phyloP scores from a whole-genome alignment of 2,329 filamentous ascomycete species.

The Ambrosiella beaveri region DNA sequence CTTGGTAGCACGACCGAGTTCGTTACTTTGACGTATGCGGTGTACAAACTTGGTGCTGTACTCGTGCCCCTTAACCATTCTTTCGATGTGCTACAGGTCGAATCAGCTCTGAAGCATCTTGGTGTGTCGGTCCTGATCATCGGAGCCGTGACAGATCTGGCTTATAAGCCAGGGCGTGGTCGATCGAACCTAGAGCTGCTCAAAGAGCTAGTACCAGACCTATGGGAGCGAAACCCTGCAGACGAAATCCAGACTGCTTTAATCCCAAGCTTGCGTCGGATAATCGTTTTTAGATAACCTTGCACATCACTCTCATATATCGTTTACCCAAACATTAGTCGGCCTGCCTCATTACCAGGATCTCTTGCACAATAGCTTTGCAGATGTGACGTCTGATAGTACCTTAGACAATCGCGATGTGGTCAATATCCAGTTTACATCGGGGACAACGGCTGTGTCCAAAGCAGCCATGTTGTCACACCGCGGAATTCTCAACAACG shows the following conservation, averaged over 20 bases:
- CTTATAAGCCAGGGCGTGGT: conserved; percentile 41
- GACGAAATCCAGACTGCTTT: background rate
- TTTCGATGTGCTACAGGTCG: conserved; percentile 67
- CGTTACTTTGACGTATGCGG: conserved; percentile 68
- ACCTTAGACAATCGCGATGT: conserved; percentile 46
- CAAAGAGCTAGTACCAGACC: conserved; percentile 26
- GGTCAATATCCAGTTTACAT: conserved; percentile 94
- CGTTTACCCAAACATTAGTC: conserved; percentile 27
- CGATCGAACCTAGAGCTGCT: conserved; percentile 35
- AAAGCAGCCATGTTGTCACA: conserved; percentile 87
- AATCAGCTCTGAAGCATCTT: conserved; percentile 62
- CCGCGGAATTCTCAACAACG: conserved; percentile 81
- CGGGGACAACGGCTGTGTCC: conserved; percentile 76
- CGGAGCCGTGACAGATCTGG: conserved; percentile 71
- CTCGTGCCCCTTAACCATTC: conserved; percentile 85
- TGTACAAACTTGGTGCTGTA: conserved; percentile 88
- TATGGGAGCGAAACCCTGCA: conserved; percentile 15
- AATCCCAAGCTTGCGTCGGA: conserved; percentile 50
- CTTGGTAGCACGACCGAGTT: conserved; percentile 76
- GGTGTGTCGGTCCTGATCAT: conserved; percentile 59
- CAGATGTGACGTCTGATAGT: conserved; percentile 25
- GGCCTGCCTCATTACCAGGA: conserved; percentile 29
- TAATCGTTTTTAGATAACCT: conserved; percentile 71
- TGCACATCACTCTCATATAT: conserved; percentile 24
- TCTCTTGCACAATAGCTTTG: conserved; percentile 22